phyloP scores from a whole-genome alignment of 2,329 filamentous ascomycete genomes.

The Paracoccidioides lutzii region DNA sequence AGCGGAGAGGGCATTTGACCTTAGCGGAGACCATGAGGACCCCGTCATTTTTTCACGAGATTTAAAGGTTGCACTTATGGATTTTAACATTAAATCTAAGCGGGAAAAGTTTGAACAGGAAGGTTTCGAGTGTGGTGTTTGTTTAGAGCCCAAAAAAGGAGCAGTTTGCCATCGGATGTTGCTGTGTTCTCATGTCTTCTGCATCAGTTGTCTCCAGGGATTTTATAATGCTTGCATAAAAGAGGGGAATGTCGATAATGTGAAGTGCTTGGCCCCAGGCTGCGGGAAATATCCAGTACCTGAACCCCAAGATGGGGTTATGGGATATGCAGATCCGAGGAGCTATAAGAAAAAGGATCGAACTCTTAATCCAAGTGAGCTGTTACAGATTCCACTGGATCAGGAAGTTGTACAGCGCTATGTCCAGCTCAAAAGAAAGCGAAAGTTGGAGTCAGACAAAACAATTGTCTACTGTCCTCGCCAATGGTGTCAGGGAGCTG shows the following conservation, averaged over 20 bases:
- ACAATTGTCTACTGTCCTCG: conserved; percentile 86
- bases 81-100: conserved; percentile 64
- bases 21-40: conserved; percentile 27
- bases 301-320: conserved; percentile 17
- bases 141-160: conserved; percentile 86
- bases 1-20: conserved; percentile 42
- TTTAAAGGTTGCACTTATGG: conserved; percentile 57
- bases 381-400: conserved; percentile 61
- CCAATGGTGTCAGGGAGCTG: conserved; percentile 82
- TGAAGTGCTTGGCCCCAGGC: conserved; percentile 67
- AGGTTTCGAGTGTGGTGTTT: conserved; percentile 80
- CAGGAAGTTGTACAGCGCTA: conserved; percentile 70
- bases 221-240: conserved; percentile 82
- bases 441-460: conserved; percentile 80
- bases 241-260: conserved; percentile 65
- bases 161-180: conserved; percentile 65
- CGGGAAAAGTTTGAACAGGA: conserved; percentile 64
- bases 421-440: conserved; percentile 81
- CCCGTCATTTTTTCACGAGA: conserved; percentile 37
- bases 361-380: conserved; percentile 67
- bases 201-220: conserved; percentile 69
- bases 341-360: conserved; percentile 47
- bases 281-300: conserved; percentile 52
- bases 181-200: conserved; percentile 85
- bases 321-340: conserved; percentile 12